phyloP scores from a whole-genome alignment of 2,329 filamentous ascomycete genomes.

The Exophiala aquamarina region DNA sequence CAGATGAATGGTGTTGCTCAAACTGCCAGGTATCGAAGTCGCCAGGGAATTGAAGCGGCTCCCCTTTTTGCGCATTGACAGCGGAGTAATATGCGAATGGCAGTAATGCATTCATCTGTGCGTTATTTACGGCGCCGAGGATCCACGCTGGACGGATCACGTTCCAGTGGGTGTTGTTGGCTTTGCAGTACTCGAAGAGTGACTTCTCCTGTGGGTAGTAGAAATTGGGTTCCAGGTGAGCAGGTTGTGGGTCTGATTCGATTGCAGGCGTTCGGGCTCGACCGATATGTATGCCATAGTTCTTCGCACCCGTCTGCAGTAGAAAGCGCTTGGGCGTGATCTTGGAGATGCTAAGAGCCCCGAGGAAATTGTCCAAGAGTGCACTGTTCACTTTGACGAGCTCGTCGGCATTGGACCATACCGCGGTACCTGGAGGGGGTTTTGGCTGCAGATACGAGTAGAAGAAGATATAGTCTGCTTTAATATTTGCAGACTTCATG shows the following conservation, averaged over 20 bases:
- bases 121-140: slow-evolving; percentile 37
- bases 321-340: slow-evolving; percentile 49
- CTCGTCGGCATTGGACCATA: slow-evolving; percentile 54
- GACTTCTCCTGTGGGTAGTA: slow-evolving; percentile 57
- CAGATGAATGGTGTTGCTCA: slow-evolving; percentile 43
- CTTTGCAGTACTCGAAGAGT: slow-evolving; percentile 44
- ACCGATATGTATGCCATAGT: slow-evolving; percentile 53
- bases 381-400: slow-evolving; percentile 47
- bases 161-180: slow-evolving; percentile 44
- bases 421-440: slow-evolving; percentile 43
- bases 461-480: slow-evolving; percentile 51
- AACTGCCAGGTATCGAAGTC: slow-evolving; percentile 47
- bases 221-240: slow-evolving; percentile 50
- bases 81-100: slow-evolving; percentile 52
- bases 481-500: slow-evolving; percentile 20
- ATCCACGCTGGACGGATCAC: slow-evolving; percentile 51
- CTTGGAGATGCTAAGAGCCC: slow-evolving; percentile 41
- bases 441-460: slow-evolving; percentile 55
- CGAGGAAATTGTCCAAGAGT: slow-evolving; percentile 51
- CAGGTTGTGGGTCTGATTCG: slow-evolving; percentile 47
- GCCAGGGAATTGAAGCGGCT: slow-evolving; percentile 45
- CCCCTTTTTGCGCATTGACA: slow-evolving; percentile 44
- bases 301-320: slow-evolving; percentile 54
- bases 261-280: slow-evolving; percentile 44
- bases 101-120: slow-evolving; percentile 49